Percentiles rank a stretch among this genome's conserved stretches.
Conservation (phyloP, 352 stramenopile species). For the Phytophthora pisi region DNA sequence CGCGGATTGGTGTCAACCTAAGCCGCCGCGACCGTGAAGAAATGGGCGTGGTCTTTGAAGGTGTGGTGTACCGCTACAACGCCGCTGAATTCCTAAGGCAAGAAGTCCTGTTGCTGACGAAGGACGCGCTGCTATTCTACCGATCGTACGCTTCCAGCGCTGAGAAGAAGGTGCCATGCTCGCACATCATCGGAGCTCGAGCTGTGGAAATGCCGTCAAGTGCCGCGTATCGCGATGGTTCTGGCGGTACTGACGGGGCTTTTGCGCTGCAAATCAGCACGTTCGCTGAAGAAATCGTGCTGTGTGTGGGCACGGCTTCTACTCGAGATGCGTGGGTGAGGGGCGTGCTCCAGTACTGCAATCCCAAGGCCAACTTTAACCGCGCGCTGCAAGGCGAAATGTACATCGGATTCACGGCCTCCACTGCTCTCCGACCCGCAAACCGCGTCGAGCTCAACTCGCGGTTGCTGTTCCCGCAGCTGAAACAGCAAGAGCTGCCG, state of each 20-base stretch:
- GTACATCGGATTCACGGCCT: constrained; percentile 48
- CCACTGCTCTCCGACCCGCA: constrained; percentile 47
- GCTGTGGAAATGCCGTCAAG: constrained; percentile 37
- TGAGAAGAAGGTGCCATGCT: constrained; percentile 53
- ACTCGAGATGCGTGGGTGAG: constrained; percentile 71
- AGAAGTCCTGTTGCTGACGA: constrained; percentile 76
- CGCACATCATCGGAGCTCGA: constrained; percentile 61
- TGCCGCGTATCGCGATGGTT: constrained; percentile 14
- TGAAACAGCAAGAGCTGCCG: constrained; percentile 8
- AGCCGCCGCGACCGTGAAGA: constrained; percentile 63
- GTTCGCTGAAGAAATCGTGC: constrained; percentile 74
- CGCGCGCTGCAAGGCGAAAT: constrained; percentile 41
- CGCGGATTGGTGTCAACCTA: constrained; percentile 68
- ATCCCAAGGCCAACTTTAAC: constrained; percentile 52
- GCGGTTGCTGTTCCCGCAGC: constrained; percentile 56
- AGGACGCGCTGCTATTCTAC: constrained; percentile 63
- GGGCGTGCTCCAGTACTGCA: constrained; percentile 65
- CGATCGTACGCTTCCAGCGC: constrained; percentile 64
- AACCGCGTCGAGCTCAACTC: constrained; percentile 69
- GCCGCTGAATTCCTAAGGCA: constrained; percentile 64
- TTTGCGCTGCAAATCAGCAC: constrained; percentile 77
- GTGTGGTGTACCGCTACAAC: constrained; percentile 78
- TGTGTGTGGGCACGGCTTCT: constrained; percentile 69
- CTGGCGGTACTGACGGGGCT: constrained; percentile 23
- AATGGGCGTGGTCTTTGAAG: constrained; percentile 62